phyloP scores from a whole-genome alignment of 768 basidiomycete species.

The Filobasidium wieringae region DNA sequence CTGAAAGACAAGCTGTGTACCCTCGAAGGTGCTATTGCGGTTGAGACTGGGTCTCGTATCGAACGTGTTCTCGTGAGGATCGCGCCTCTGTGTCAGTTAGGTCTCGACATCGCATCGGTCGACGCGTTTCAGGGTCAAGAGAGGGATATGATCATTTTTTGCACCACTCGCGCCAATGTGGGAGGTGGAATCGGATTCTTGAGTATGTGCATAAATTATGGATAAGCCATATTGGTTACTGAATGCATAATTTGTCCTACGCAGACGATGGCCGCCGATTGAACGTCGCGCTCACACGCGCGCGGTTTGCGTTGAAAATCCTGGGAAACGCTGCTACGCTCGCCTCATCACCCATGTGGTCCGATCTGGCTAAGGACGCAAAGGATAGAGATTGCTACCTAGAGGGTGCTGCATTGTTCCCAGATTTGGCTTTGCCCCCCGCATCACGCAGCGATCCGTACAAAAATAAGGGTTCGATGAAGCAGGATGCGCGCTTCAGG shows the following conservation, averaged over 20 bases:
- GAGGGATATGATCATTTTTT: constrained; percentile 84
- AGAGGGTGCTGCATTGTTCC: too few relatives aligned
- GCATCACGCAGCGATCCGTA: too few relatives aligned
- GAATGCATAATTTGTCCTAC: too few relatives aligned
- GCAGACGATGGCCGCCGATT: constrained; percentile 68
- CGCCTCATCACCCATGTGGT: not conserved
- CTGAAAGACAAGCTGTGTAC: constrained; percentile 28
- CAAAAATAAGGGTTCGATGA: too few relatives aligned
- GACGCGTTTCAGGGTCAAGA: constrained; percentile 94
- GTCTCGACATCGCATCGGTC: constrained; percentile 80
- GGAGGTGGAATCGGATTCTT: constrained; percentile 75
- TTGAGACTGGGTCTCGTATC: constrained; percentile 65
- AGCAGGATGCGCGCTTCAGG: too few relatives aligned
- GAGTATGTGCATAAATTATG: too few relatives aligned
- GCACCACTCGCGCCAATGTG: constrained; percentile 73
- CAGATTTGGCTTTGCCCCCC: too few relatives aligned
- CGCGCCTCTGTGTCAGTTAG: constrained; percentile 48
- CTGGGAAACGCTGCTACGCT: not conserved
- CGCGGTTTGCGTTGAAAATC: constrained; percentile 43
- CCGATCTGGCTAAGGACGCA: not conserved
- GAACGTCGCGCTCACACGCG: constrained; percentile 83
- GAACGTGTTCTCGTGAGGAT: constrained; percentile 47
- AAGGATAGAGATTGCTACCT: not conserved
- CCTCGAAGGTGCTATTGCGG: constrained; percentile 60
- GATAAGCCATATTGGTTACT: too few relatives aligned